Base-by-base conservation (phyloP, 2,329 filamentous ascomycete genomes). In the Neophaeococcomyces mojaviensis region DNA sequence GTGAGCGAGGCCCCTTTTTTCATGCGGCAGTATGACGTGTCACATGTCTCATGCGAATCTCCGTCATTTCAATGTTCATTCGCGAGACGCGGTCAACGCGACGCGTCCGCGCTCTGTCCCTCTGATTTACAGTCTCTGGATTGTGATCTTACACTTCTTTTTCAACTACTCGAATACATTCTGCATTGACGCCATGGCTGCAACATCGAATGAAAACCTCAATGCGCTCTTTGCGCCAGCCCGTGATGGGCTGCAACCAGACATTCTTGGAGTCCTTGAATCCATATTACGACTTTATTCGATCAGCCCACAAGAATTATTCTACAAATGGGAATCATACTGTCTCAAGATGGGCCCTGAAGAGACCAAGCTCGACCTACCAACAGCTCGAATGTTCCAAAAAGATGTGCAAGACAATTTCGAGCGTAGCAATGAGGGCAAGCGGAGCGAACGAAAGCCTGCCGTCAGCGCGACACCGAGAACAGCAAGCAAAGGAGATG, bases 251-350 rank as follows among this genome's bases (percentile, higher is more conserved):
- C 72, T 97, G 4, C 79, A 87, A 51, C 71, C 81, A 53, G 90
- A 97, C 64, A 78, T 97, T 47, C 70, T 88, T 53, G 71, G 76
- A 44, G 89, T 96, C 68, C 73, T 98, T 55, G 77, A 84, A 61
- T 94, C 88, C 48, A 94, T 95, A 62, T 77, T 92, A 69, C 81
- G 83, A 45, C 74, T 97, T 49, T 87, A 96, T 67, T 81, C 80
- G 39, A 77, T 97, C 50, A 79, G 81, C 13, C 75, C 82, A 28
- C 82, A 97, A 64, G 92, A 97, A 62, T 74, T 97, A 20, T 96
- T 88, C 67, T 96, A 88, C 79, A 97, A 97, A 74, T 98, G 92
- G 92, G 92, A 98, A 66, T 90, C 88, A 0, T 97, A 96, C 73
- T 89, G 86, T 65, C 84, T 98, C 63, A 94, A 90, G 67, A 88